Conservation (phyloP, 306 rosid genomes). For the Carpinus fangiana region DNA sequence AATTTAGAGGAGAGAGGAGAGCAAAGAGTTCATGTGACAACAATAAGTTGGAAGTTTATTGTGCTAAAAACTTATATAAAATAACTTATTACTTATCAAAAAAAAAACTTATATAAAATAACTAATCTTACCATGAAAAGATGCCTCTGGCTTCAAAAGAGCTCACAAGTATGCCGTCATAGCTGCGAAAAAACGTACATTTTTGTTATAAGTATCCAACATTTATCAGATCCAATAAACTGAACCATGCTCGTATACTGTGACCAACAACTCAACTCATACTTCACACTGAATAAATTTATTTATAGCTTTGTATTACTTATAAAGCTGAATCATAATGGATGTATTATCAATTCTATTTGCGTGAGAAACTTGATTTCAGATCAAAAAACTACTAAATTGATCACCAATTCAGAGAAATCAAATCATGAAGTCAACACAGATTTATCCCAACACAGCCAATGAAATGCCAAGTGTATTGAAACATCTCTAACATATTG, state of each 20-base stretch:
- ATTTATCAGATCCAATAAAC: constrained; percentile 23
- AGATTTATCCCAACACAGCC: neutral
- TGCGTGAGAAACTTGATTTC: neutral
- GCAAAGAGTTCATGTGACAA: constrained; percentile 24
- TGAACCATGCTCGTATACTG: neutral
- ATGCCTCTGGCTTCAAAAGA: constrained; percentile 70
- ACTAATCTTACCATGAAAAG: constrained; percentile 78
- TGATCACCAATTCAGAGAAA: neutral
- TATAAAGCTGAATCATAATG: neutral
- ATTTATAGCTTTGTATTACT: neutral
- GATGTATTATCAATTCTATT: neutral
- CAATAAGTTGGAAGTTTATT: constrained; percentile 17
- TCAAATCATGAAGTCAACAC: neutral
- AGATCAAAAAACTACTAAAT: neutral
- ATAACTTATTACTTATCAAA: too few relatives aligned
- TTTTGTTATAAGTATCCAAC: constrained; percentile 31
- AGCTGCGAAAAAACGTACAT: constrained; percentile 54
- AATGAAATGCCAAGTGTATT: neutral
- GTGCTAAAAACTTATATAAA: constrained; percentile 18
- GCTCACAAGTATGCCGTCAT: constrained; percentile 76
- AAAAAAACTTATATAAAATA: constrained; percentile 18
- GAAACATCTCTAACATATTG: neutral
- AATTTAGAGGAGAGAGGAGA: constrained; percentile 8
- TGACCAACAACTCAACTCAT: constrained; percentile 8
- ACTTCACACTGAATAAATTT: neutral